Evolutionary conservation across 805 yeast genomes (phyloP).

Genomic region (Priceomyces haplophilus): DNA sequence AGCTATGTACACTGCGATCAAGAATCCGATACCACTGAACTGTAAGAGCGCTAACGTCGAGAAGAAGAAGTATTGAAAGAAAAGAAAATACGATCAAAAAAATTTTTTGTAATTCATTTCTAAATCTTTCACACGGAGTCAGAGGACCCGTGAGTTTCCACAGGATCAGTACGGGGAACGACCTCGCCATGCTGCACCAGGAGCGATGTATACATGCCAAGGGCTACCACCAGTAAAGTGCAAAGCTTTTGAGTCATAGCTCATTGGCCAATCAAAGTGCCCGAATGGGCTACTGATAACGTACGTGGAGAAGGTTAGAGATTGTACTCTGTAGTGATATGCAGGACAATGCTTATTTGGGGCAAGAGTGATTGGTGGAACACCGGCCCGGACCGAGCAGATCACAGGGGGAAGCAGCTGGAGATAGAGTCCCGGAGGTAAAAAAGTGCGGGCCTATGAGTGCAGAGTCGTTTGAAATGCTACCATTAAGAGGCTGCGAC

Average conservation of each 20-base stretch:
- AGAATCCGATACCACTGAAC: neutral
- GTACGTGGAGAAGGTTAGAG: slow-evolving; percentile 1
- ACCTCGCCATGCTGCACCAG: neutral
- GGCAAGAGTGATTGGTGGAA: neutral
- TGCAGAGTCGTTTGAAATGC: no score
- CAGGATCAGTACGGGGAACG: slow-evolving; percentile 1
- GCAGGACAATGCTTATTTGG: neutral
- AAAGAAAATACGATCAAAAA: neutral
- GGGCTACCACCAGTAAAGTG: neutral
- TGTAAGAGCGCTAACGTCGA: neutral
- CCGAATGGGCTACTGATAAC: neutral
- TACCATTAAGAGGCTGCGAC: no score
- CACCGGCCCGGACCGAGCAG: neutral
- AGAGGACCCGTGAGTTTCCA: no score
- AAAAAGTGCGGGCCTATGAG: no score
- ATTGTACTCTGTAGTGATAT: neutral
- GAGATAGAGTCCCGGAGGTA: no score
- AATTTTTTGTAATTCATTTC: neutral
- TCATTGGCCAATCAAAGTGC: slow-evolving; percentile 1
- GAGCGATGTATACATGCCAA: neutral
- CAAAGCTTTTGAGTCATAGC: neutral
- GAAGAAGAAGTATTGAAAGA: neutral
- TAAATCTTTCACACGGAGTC: no score
- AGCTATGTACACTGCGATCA: neutral
- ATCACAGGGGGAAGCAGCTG: neutral